Evolutionary conservation across 805 yeast genomes (phyloP), one percentile per base, ranked within the genome.

Genomic region (Ogataea kodamae): DNA sequence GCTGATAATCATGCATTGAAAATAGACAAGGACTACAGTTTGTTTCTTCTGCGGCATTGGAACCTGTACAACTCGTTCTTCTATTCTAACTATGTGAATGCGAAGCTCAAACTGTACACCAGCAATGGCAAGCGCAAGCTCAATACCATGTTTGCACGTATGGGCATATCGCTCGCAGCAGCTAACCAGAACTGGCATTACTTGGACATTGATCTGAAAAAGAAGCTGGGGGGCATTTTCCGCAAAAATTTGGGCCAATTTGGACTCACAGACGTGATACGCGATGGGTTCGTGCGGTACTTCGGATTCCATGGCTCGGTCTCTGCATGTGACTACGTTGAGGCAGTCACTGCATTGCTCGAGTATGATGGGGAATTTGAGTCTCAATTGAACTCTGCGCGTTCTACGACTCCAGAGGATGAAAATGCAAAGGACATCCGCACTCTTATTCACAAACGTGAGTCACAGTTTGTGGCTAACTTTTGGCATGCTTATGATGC

Each of bases 181-280:
- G 92, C 97, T 0, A 82, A 80, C 50, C 96, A 92, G 57, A 78
- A 78, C 36, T 92, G 97, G 97, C 68, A 81, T 16, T 94, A 90
- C 55, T 76, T 90, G 79, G 92, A 87, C 54, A 74, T 84, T 22
- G 70, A 72, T 7, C 67, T 90, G 32, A 94, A 92, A 55, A 76
- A 79, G 37, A 81, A 78, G 41, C 62, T 92, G 15, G 80, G 81
- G 14, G 55, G 67, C 9, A 79, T 85, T 14, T 82, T 92, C 51
- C 72, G 67, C 40, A 77, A 76, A 46, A 83, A 85, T 39, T 63
- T 86, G 7, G 82, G 80, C 1, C 64, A 74, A 35, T 88, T 83
- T 54, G 96, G 92, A 5, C 64, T 92, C 18, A 92, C 83, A 37
- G 92, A 86, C 23, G 68, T 92, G 18, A 75, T 84, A 0, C 68